Percentiles rank a stretch among this genome's conserved stretches.
These are phyloP conservation scores for Cryptosporidium tyzzeri DNA, from an alignment of 169 alveolate genomes.

Conservation along the genomic window DNA sequence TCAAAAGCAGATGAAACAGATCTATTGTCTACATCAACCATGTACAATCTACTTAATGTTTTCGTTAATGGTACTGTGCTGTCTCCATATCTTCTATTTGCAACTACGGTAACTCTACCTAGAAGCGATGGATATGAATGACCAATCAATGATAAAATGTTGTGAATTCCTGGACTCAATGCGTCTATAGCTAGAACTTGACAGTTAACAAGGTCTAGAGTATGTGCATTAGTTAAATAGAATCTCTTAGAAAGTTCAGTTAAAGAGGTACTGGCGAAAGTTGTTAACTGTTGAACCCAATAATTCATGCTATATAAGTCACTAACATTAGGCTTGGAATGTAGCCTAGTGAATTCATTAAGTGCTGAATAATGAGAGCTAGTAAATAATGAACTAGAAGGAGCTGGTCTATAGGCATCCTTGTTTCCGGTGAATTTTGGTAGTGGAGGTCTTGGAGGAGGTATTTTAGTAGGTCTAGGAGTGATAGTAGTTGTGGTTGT, in stretches of 20 bases:
- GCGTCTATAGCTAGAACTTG: conserved; percentile 11
- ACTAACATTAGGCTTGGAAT: neutral
- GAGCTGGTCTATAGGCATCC: conserved; percentile 53
- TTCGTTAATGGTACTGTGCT: neutral
- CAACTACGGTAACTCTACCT: neutral
- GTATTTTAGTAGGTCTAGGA: neutral
- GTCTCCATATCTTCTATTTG: conserved; percentile 35
- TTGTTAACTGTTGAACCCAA: neutral
- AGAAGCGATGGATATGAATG: conserved; percentile 8
- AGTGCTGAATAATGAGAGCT: neutral
- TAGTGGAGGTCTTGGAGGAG: conserved; percentile 72
- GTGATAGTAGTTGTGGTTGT: conserved; percentile 30
- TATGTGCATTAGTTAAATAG: neutral
- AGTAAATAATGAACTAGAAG: neutral
- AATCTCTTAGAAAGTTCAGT: neutral
- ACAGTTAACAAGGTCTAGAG: neutral
- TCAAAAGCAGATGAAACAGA: neutral
- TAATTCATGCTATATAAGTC: neutral
- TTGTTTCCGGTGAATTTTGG: conserved; percentile 39
- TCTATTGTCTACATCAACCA: neutral
- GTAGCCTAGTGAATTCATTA: neutral
- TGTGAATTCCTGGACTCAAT: neutral
- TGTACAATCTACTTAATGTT: conserved; percentile 17
- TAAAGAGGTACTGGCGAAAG: neutral
- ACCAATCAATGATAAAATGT: neutral